Conservation (phyloP, 2,329 filamentous ascomycete genomes). For the Sarocladiaceae sp. region DNA sequence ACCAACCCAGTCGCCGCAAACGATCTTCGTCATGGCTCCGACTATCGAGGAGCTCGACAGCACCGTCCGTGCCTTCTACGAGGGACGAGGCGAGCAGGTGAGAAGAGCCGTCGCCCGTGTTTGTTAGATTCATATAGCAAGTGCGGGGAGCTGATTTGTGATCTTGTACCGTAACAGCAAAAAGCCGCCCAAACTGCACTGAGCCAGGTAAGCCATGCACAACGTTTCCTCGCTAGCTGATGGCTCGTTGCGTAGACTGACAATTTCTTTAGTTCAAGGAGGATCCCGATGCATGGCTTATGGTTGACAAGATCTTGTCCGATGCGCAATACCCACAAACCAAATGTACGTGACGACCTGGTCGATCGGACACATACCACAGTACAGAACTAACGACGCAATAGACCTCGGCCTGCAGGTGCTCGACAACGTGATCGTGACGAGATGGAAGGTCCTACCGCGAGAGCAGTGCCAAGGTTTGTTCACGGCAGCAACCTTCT, state of each 20-base stretch:
- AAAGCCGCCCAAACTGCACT: constrained; percentile 89
- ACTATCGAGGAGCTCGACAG: constrained; percentile 92
- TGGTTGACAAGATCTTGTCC: constrained; percentile 94
- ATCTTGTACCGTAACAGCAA: constrained; percentile 58
- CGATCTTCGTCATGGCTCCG: constrained; percentile 49
- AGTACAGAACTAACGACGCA: constrained; percentile 7
- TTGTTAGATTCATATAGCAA: constrained; percentile 10
- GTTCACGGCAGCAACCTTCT: constrained; percentile 17
- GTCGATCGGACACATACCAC: neutral
- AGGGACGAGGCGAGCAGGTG: constrained; percentile 91
- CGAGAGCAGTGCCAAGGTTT: constrained; percentile 87
- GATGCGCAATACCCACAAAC: constrained; percentile 91
- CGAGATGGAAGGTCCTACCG: constrained; percentile 95
- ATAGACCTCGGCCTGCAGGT: constrained; percentile 90
- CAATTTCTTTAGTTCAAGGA: constrained; percentile 75
- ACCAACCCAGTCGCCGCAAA: constrained; percentile 20
- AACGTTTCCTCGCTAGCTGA: too few species aligned
- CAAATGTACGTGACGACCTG: constrained; percentile 63
- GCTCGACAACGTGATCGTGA: constrained; percentile 96
- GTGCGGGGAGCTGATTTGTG: constrained; percentile 10
- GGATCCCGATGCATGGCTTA: constrained; percentile 94
- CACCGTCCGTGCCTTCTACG: constrained; percentile 94
- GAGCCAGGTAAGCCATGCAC: constrained; percentile 66
- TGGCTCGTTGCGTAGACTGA: too few species aligned
- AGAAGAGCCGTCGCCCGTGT: constrained; percentile 21